Evolutionary conservation across 2,329 filamentous ascomycete genomes (phyloP), one percentile per base, ranked within the genome.

Genomic region (Microcyclospora pomicola): DNA sequence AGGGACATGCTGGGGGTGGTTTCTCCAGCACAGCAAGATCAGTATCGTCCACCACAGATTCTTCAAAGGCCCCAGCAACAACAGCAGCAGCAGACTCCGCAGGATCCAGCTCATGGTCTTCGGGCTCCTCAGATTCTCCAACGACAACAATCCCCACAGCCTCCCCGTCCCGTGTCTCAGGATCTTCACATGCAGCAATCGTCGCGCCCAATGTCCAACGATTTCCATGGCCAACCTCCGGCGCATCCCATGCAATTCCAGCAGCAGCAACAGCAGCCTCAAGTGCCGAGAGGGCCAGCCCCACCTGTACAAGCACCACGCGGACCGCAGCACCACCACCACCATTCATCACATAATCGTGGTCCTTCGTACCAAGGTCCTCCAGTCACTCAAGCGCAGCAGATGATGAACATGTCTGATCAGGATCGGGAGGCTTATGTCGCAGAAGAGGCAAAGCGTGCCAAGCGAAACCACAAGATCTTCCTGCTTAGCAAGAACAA

Each of bases 391-490:
- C 77, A 83, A 50, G 77, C 81, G 7, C 72, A 82, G 42, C 81
- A 87, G 53, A 65, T 91, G 44, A 71, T 82, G 52, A 72, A 83
- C 37, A 68, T 96, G 43, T 78, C 82, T 0, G 84, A 93, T 49
- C 78, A 87, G 44, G 85, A 96, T 46, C 85, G 85, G 55, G 75
- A 78, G 2, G 77, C 80, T 2, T 91, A 87, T 55, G 62, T 96
- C 37, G 78, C 85, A 46, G 87, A 94, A 58, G 91, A 98, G 60
- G 87, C 87, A 0, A 91, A 87, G 62, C 78, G 91, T 36, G 87
- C 91, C 5, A 98, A 98, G 69, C 77, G 91, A 31, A 96, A 98
- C 56, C 88, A 96, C 66, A 98, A 98, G 68, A 96, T 98, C 44
- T 88, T 87, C 64, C 69, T 92, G 31, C 66, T 95, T 37, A 93